phyloP scores from a whole-genome alignment of 768 basidiomycete species.

The Leucocoprinus birnbaumii region DNA sequence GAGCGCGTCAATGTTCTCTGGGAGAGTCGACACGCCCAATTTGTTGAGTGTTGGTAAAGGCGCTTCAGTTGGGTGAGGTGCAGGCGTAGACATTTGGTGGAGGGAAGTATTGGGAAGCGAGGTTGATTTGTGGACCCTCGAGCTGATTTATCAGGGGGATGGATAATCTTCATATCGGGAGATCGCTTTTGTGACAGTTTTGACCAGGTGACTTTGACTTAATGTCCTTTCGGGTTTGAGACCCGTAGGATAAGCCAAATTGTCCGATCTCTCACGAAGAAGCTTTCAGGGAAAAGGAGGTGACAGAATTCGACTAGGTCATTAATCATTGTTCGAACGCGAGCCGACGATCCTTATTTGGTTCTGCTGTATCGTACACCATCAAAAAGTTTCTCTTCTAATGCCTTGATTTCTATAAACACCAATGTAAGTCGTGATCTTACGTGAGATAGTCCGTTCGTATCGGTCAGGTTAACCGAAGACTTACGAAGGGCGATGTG shows the following conservation, averaged over 20 bases:
- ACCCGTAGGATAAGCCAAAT: background rate
- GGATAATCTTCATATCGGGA: too few relatives aligned
- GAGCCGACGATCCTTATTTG: background rate
- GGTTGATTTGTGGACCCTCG: too few relatives aligned
- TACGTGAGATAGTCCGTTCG: background rate
- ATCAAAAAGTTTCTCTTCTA: constrained; percentile 42
- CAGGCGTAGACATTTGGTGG: background rate
- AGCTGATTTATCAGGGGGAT: background rate
- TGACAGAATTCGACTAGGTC: background rate
- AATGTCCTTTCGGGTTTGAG: background rate
- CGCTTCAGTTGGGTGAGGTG: constrained; percentile 20
- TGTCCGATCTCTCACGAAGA: constrained; percentile 8
- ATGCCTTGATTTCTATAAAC: constrained; percentile 55
- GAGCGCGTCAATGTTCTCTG: constrained; percentile 29
- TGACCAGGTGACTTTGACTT: background rate
- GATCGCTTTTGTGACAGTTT: background rate
- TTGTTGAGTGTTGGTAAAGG: constrained; percentile 26
- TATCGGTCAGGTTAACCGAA: background rate
- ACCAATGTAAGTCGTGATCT: background rate
- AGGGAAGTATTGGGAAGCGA: background rate
- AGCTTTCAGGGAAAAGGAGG: background rate
- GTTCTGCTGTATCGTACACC: constrained; percentile 9
- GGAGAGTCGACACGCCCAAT: constrained; percentile 24
- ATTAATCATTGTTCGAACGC: background rate
- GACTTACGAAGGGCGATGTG: constrained; percentile 61